A percentile compares a stretch with the other conserved stretches of the same genome.
These are phyloP conservation scores for Zasmidium angulare DNA, from an alignment of 2,329 filamentous ascomycete species.

Conservation along the genomic window DNA sequence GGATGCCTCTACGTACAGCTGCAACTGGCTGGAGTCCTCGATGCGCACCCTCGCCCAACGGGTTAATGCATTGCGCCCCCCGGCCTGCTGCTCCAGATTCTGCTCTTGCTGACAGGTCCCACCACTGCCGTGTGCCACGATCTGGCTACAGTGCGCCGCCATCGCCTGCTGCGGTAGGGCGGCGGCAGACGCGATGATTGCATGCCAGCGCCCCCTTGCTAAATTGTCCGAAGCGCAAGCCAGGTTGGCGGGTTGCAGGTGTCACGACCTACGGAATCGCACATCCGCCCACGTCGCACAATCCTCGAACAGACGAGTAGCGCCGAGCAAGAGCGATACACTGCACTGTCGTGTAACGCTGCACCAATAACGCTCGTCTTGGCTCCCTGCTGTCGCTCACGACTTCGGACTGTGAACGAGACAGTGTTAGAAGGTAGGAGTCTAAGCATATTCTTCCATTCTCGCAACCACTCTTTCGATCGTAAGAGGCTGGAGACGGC, in stretches of 20 bases:
- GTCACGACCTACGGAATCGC: background rate
- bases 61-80: slow-evolving; percentile 7
- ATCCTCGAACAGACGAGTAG: slow-evolving; percentile 1
- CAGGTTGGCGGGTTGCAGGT: background rate
- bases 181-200: slow-evolving; percentile 6
- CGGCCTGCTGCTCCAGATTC: background rate
- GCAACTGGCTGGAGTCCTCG: slow-evolving; percentile 1
- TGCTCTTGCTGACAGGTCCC: slow-evolving; percentile 7
- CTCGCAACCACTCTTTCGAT: too few relatives aligned
- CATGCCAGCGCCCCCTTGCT: slow-evolving; percentile 7
- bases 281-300: slow-evolving; percentile 4
- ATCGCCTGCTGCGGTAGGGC: slow-evolving; percentile 3
- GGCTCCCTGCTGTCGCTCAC: background rate
- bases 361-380: slow-evolving; percentile 5
- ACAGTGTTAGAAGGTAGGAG: too few relatives aligned
- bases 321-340: slow-evolving; percentile 8
- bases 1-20: slow-evolving; percentile 1
- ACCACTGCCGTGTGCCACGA: slow-evolving; percentile 3
- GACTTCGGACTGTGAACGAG: too few relatives aligned
- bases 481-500: too few relatives aligned
- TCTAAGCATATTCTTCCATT: too few relatives aligned
- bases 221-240: slow-evolving; percentile 6
- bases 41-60: slow-evolving; percentile 9
- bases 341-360: background rate
- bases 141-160: slow-evolving; percentile 2